Evolutionary conservation across 768 basidiomycete species (phyloP), one percentile per base, ranked within the genome.

Genomic region (Mrakia hoshinonis): DNA sequence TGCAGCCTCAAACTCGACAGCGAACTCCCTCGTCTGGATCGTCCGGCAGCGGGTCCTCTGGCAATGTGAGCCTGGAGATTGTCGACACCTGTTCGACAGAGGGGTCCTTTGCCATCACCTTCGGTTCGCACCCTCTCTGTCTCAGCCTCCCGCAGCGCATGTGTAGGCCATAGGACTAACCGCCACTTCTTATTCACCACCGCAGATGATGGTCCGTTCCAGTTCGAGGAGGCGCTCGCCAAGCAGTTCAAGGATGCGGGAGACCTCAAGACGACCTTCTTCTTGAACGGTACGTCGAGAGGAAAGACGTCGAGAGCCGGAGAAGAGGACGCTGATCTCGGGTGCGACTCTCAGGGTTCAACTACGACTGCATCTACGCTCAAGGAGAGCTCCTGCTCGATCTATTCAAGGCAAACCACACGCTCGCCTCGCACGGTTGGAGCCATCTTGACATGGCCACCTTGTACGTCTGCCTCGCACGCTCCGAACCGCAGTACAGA

Each of bases 281-380:
- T 66, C 20, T 15, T 66, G 12, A 66, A 66, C 46, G 64, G 60
- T 51, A 29, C 10, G 48, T 34, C 12, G 11, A 15, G 15, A 43
- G 7, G 43, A 43, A n/a, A n/a, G n/a, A n/a, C n/a, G n/a, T n/a
- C n/a, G n/a, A n/a, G n/a, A n/a, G n/a, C n/a, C n/a, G n/a, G 43
- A 43, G 6, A 15, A 15, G 43, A 43, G 43, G 15, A 7, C 43
- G 43, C 43, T 43, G 43, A 43, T 6, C 15, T 43, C 15, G 43
- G 43, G 43, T 6, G 43, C 7, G 43, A 15, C 6, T 43, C 29
- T 3, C 46, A 11, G 24, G 13, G 13, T 10, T 6, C 39, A 60
- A 60, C 29, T 60, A 34, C 31, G 64, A 20, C 4, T 49, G 64
- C 20, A 66, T 66, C 29, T 66, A 49, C 31, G 64, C 48, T 11